These are phyloP conservation scores for Globisporangium canariense DNA, from an alignment of 352 stramenopile genomes.

Conservation along the genomic window DNA sequence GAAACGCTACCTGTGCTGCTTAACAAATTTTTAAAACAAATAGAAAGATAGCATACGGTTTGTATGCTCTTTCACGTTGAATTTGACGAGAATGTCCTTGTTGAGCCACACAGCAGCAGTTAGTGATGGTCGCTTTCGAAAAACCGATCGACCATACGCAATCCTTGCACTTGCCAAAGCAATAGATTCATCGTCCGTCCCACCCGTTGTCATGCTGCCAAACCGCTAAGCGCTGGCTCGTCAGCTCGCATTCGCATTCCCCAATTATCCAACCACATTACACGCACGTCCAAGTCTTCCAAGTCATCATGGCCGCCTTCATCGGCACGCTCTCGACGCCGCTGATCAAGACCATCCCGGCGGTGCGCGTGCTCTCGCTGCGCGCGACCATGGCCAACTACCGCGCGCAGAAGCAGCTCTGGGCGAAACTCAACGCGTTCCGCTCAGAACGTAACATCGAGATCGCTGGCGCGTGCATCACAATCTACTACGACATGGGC, in stretches of 20 bases:
- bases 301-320: not conserved
- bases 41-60: too few species aligned
- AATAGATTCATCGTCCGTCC: not conserved
- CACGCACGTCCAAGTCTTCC: not conserved
- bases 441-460: conserved; percentile 19
- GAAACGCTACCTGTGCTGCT: too few species aligned
- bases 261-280: not conserved
- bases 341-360: conserved; percentile 29
- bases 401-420: conserved; percentile 38
- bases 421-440: conserved; percentile 31
- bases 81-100: too few species aligned
- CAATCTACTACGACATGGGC: conserved; percentile 36
- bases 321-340: not conserved
- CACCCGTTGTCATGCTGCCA: not conserved
- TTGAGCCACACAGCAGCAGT: not conserved
- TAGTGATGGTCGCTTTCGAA: not conserved
- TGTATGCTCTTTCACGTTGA: too few species aligned
- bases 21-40: too few species aligned
- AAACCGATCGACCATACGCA: not conserved
- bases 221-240: too few species aligned
- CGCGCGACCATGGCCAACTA: conserved; percentile 42
- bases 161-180: conserved; percentile 1
- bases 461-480: conserved; percentile 27
- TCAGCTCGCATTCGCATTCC: not conserved
- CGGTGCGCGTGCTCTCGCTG: conserved; percentile 31